Evolutionary conservation across 768 basidiomycete genomes (phyloP), one percentile per base, ranked within the genome.

Genomic region (Porphyrellus cyaneotinctus): DNA sequence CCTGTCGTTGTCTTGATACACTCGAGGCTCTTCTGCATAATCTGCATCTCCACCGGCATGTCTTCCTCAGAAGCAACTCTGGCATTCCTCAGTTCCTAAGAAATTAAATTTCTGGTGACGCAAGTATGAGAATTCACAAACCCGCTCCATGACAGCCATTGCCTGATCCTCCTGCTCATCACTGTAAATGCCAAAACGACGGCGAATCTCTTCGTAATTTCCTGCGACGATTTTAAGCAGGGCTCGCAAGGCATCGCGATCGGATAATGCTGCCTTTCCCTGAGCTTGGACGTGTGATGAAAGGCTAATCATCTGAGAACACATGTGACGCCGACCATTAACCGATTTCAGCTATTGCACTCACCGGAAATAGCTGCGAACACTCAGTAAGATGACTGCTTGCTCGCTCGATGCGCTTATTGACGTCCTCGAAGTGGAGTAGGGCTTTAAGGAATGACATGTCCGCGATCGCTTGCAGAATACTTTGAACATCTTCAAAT

Each of bases 371-470:
- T 11, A 49, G 24, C 0, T 50, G 24, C 15, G 24, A 28, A 37
- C 54, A 55, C 8, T 51, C 49, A 20, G 13, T 2, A 17, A 55
- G 35, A 6, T 18, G 38, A 7, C 8, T 30, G 12, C 47, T 31
- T 15, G 54, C 54, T 8, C 4, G 36, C 1, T 42, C 39, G 3
- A 55, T 46, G 2, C 13, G 24, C n/a, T 26, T 20, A 31, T 46
- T 47, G 32, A 51, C 36, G 7, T 47, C 49, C 11, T 47, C 54
- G 20, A 43, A 50, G 28, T 22, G 32, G 9, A 51, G 49, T 2
- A 51, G 20, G 4, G 54, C 49, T 47, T 51, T 50, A 33, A 51
- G 37, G 49, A 51, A 47, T 22, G 54, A 47, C 38, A 55, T 35
- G 11, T 24, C 18, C 4, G 54, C 54, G 13, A 46, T 39, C 11